phyloP scores from a whole-genome alignment of 139 green algal genomes.

The Chlorella ohadii region DNA sequence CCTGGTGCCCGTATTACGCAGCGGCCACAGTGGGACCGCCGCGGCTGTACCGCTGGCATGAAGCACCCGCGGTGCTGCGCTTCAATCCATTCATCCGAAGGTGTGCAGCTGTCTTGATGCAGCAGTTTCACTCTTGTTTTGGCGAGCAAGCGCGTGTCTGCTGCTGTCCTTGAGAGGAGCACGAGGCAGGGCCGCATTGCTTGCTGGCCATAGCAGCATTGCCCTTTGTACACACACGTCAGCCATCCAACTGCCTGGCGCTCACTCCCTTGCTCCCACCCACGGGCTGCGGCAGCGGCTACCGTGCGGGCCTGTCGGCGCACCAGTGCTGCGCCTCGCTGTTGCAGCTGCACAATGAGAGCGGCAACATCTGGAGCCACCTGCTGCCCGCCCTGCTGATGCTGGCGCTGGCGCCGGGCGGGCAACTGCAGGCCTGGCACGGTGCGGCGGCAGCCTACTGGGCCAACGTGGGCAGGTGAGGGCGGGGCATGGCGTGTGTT shows the following conservation, averaged over 20 bases:
- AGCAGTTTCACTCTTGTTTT: no score
- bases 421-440: constrained; percentile 39
- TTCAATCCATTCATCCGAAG: constrained; percentile 56
- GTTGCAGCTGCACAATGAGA: constrained; percentile 55
- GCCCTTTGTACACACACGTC: no score
- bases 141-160: no score
- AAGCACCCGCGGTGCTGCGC: constrained; percentile 51
- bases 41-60: constrained; percentile 45
- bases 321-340: constrained; percentile 45
- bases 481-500: no score
- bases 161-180: no score
- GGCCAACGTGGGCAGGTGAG: constrained; percentile 6
- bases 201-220: no score
- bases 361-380: constrained; percentile 54
- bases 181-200: no score
- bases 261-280: no score
- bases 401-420: background rate
- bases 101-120: no score
- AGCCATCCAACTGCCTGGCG: no score
- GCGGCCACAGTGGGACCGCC: background rate
- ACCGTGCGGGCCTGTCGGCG: constrained; percentile 48
- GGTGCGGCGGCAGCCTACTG: constrained; percentile 24
- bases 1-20: constrained; percentile 5
- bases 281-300: constrained; percentile 18
- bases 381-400: constrained; percentile 36